A percentile compares a stretch with the other conserved stretches of the same genome.
These are phyloP conservation scores for Nitzschia sp. DNA, from an alignment of 108 stramenopile genomes.

Conservation along the genomic window DNA sequence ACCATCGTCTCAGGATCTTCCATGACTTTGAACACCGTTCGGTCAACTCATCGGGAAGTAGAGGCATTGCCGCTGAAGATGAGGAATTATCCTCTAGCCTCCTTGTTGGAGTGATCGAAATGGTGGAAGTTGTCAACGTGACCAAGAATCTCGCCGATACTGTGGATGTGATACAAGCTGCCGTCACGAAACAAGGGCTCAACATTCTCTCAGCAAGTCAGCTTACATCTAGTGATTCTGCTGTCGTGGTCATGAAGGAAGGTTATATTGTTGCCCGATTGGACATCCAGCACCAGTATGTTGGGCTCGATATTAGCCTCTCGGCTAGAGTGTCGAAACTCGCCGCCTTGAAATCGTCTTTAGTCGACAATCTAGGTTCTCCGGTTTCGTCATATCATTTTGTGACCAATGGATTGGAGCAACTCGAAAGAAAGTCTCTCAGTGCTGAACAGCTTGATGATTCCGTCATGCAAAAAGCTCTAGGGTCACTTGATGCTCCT, in stretches of 20 bases:
- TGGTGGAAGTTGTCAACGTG: conserved; percentile 60
- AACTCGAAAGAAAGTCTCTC: neutral
- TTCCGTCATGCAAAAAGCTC: too few relatives aligned
- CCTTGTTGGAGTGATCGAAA: conserved; percentile 49
- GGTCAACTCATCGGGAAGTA: too few relatives aligned
- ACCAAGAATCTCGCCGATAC: conserved; percentile 12
- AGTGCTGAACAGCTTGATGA: too few relatives aligned
- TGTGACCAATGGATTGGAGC: conserved; percentile 66
- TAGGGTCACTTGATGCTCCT: too few relatives aligned
- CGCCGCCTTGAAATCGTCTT: conserved; percentile 22
- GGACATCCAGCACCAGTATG: conserved; percentile 22
- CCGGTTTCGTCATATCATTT: conserved; percentile 56
- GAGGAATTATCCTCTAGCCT: neutral
- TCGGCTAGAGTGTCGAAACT: conserved; percentile 49
- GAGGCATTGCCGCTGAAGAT: too few relatives aligned
- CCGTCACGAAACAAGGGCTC: conserved; percentile 41
- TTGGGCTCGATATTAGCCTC: conserved; percentile 51
- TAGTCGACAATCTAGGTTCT: conserved; percentile 32
- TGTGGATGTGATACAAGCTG: conserved; percentile 14
- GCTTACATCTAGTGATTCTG: conserved; percentile 20
- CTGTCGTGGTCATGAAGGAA: conserved; percentile 30
- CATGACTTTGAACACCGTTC: conserved; percentile 35
- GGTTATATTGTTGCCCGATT: conserved; percentile 37
- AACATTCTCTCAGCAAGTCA: conserved; percentile 27
- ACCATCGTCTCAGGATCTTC: conserved; percentile 15